Evolutionary conservation across 2,329 filamentous ascomycete species (phyloP).

Genomic region (Penicillium corylophilum): DNA sequence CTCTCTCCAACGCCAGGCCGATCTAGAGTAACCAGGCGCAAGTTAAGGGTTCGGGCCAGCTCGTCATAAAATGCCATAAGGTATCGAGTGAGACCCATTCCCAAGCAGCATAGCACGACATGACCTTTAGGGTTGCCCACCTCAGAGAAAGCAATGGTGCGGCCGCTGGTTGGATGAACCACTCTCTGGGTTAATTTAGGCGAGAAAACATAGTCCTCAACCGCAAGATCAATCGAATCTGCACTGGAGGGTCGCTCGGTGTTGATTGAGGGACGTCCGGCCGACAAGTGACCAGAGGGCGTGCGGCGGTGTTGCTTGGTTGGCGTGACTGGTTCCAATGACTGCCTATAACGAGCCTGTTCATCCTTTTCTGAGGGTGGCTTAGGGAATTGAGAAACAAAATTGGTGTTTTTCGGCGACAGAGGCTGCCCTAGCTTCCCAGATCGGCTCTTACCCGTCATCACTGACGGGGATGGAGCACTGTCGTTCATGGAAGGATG

Average conservation of each 20-base stretch:
- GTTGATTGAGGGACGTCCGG: conserved; percentile 48
- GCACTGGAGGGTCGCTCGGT: conserved; percentile 75
- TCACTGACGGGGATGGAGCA: conserved; percentile 68
- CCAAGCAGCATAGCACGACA: conserved; percentile 93
- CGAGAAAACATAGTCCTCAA: conserved; percentile 79
- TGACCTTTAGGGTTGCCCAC: conserved; percentile 90
- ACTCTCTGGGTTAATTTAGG: conserved; percentile 86
- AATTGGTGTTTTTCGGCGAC: conserved; percentile 28
- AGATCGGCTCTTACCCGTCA: conserved; percentile 55
- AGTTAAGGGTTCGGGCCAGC: conserved; percentile 79
- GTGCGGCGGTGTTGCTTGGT: conserved; percentile 38
- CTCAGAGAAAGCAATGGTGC: conserved; percentile 92
- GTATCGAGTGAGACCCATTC: conserved; percentile 95
- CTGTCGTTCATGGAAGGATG: conserved; percentile 52
- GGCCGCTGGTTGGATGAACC: conserved; percentile 77
- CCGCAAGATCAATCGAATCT: conserved; percentile 85
- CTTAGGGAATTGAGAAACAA: conserved; percentile 24
- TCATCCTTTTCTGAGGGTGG: conserved; percentile 35
- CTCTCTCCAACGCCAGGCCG: conserved; percentile 92
- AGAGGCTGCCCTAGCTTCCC: conserved; percentile 29
- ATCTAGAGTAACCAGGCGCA: conserved; percentile 90
- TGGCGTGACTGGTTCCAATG: conserved; percentile 30
- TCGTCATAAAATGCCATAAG: conserved; percentile 98
- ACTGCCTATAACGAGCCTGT: conserved; percentile 27
- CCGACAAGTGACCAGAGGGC: conserved; percentile 38